These are phyloP conservation scores for Rhizoclosmatium hyalinum DNA, from an alignment of 371 early-diverging fungal species.

Conservation along the genomic window DNA sequence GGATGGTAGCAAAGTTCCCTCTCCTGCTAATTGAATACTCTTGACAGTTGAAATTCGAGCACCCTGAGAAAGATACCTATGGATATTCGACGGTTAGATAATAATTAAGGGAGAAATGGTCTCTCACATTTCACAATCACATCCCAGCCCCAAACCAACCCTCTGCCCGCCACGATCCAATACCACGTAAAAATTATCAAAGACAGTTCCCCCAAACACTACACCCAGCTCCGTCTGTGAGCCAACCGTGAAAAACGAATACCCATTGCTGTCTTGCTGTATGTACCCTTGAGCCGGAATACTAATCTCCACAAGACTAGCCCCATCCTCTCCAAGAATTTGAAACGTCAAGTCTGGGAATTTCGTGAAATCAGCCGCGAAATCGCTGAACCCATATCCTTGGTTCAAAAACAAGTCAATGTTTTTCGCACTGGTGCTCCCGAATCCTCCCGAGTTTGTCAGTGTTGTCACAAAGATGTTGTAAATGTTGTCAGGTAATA, in stretches of 20 bases:
- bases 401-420: conserved; percentile 3
- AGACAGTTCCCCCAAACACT: conserved; percentile 33
- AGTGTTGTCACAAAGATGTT: neutral
- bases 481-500: conserved; percentile 4
- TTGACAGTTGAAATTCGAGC: neutral
- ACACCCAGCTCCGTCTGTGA: conserved; percentile 3
- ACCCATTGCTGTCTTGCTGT: conserved; percentile 22
- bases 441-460: neutral
- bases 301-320: neutral
- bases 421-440: neutral
- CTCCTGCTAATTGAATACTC: too few relatives aligned
- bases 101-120: neutral
- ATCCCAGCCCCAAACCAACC: conserved; percentile 36
- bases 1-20: too few relatives aligned
- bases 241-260: conserved; percentile 22
- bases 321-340: conserved; percentile 11
- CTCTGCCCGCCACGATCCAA: conserved; percentile 27
- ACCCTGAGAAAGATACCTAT: neutral
- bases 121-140: conserved; percentile 29
- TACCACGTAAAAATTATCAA: conserved; percentile 32
- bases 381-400: conserved; percentile 6
- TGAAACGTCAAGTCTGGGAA: conserved; percentile 29
- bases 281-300: conserved; percentile 28
- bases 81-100: neutral
- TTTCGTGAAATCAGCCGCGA: conserved; percentile 6